Percentiles rank a stretch among this genome's conserved stretches.
Evolutionary conservation across 257 asterid species (phyloP).

Genomic region (Ligustrum vulgare): DNA sequence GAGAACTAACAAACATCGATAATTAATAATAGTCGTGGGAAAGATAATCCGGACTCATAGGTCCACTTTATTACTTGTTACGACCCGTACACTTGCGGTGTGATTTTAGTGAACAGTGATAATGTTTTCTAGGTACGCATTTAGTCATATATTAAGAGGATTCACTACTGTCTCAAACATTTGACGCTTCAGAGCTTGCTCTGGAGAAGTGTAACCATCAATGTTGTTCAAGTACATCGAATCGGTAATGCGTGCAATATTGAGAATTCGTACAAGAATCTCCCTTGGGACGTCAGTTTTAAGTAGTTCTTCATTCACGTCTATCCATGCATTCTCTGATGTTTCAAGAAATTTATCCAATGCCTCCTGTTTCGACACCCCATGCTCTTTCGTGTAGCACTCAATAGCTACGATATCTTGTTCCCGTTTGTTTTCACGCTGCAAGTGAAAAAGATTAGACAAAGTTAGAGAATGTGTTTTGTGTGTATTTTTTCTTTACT

Average conservation of each 20-base stretch:
- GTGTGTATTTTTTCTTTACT: too few species aligned
- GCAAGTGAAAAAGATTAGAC: neutral
- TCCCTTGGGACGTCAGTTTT: neutral
- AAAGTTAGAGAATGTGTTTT: too few species aligned
- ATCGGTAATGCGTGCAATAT: neutral
- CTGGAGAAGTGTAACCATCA: slow-evolving; percentile 23
- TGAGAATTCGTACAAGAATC: too few species aligned
- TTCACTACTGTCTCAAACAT: slow-evolving; percentile 15
- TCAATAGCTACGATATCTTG: slow-evolving; percentile 2
- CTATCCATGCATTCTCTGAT: slow-evolving; percentile 14
- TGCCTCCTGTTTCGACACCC: slow-evolving; percentile 9
- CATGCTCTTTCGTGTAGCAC: slow-evolving; percentile 21
- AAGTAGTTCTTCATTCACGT: slow-evolving; percentile 23
- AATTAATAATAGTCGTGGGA: too few species aligned
- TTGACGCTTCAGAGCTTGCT: slow-evolving; percentile 16
- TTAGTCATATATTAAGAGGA: slow-evolving; percentile 12
- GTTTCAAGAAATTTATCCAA: neutral
- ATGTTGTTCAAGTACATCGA: slow-evolving; percentile 3
- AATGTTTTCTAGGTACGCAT: too few species aligned
- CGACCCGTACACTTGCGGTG: too few species aligned
- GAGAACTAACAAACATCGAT: too few species aligned
- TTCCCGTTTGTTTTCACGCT: slow-evolving; percentile 27
- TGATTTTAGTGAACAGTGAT: too few species aligned
- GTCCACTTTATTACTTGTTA: too few species aligned
- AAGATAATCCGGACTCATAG: too few species aligned